phyloP scores from a whole-genome alignment of 306 rosid genomes.

The Acacia confusa region DNA sequence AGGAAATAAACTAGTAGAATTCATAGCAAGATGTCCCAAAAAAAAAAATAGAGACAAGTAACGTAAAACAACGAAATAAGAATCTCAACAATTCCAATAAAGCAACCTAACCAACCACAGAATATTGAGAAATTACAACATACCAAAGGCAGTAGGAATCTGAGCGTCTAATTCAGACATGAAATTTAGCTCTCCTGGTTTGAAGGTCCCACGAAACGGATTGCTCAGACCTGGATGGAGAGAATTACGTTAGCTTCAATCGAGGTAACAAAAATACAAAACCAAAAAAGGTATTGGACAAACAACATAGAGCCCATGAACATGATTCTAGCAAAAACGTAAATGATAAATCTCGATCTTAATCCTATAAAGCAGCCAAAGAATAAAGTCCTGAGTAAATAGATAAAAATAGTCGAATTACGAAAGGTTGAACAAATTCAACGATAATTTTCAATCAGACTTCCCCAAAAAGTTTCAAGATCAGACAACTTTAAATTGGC shows the following conservation, averaged over 20 bases:
- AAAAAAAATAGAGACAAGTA: too few species aligned
- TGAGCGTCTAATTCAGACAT: conserved; percentile 68
- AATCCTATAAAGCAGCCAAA: neutral
- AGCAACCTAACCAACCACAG: neutral
- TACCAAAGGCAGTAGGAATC: conserved; percentile 64
- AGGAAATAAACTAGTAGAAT: neutral
- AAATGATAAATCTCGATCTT: neutral
- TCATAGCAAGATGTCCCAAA: neutral
- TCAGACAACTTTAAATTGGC: neutral
- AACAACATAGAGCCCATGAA: neutral
- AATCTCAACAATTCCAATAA: neutral
- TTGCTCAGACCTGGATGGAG: conserved; percentile 42
- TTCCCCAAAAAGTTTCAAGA: too few species aligned
- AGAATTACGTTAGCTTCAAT: neutral
- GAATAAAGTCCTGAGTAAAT: too few species aligned
- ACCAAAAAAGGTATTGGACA: neutral
- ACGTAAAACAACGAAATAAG: neutral
- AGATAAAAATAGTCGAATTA: neutral
- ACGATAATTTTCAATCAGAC: neutral
- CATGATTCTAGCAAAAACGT: neutral
- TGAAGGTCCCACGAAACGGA: conserved; percentile 35
- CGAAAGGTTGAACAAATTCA: neutral
- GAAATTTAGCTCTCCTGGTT: conserved; percentile 45
- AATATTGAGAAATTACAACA: neutral
- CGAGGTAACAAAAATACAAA: too few species aligned